These are phyloP conservation scores for Phialophora tarda DNA, from an alignment of 2,329 filamentous ascomycete genomes.

Conservation along the genomic window DNA sequence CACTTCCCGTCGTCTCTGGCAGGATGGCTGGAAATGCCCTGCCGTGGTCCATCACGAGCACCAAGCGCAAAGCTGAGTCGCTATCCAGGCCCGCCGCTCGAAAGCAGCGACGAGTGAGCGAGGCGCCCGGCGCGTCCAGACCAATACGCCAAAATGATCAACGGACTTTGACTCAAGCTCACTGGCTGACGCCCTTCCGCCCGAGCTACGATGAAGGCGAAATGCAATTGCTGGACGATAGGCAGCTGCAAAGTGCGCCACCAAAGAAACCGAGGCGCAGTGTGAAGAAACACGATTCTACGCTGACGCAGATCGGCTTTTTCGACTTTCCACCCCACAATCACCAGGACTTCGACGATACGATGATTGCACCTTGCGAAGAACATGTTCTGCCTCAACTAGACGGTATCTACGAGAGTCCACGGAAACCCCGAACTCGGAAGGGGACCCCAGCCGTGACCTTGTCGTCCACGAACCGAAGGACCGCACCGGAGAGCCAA, in stretches of 20 bases:
- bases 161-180: conserved; percentile 38
- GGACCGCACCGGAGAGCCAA: conserved; percentile 28
- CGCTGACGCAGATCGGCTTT: conserved; percentile 40
- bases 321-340: conserved; percentile 25
- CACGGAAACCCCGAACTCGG: conserved; percentile 26
- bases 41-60: conserved; percentile 33
- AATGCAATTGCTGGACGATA: conserved; percentile 13
- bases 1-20: neutral
- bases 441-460: conserved; percentile 14
- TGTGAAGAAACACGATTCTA: conserved; percentile 35
- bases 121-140: conserved; percentile 12
- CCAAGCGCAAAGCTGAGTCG: conserved; percentile 30
- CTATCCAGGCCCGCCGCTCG: conserved; percentile 23
- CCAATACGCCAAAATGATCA: conserved; percentile 25
- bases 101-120: conserved; percentile 28
- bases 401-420: conserved; percentile 33
- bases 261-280: neutral
- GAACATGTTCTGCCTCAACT: conserved; percentile 15
- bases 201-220: conserved; percentile 24
- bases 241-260: neutral
- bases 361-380: neutral
- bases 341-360: conserved; percentile 23
- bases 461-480: conserved; percentile 9
- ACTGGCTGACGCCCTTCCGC: conserved; percentile 30
- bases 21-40: neutral